Evolutionary conservation across 495 filamentous ascomycete species (phyloP).

Genomic region (Oidiodendron maius): DNA sequence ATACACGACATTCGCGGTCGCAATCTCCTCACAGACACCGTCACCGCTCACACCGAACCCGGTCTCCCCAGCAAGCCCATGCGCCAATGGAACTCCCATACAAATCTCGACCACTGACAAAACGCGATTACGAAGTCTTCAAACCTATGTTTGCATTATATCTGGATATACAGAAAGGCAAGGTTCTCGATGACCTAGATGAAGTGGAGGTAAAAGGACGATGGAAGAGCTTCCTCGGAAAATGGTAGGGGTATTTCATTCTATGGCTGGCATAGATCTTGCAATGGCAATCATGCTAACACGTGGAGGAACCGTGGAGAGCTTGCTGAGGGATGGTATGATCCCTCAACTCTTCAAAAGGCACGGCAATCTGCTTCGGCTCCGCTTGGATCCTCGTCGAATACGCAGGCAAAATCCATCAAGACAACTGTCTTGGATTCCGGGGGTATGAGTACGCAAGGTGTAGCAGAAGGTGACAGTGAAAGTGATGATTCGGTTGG

Average conservation of each 20-base stretch:
- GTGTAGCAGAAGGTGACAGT: constrained; percentile 12
- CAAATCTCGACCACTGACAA: constrained; percentile 56
- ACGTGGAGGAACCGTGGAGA: constrained; percentile 92
- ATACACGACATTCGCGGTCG: constrained; percentile 9
- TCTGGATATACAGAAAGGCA: constrained; percentile 80
- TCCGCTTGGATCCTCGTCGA: constrained; percentile 1
- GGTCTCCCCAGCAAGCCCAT: constrained; percentile 20
- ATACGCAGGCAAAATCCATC: background rate
- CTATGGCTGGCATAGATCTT: background rate
- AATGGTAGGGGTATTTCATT: constrained; percentile 58
- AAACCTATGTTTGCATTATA: constrained; percentile 77
- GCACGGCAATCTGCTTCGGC: constrained; percentile 30
- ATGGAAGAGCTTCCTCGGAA: constrained; percentile 88
- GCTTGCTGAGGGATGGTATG: constrained; percentile 92
- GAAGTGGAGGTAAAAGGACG: constrained; percentile 70
- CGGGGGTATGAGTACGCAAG: constrained; percentile 12
- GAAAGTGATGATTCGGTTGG: constrained; percentile 64
- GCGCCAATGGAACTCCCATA: constrained; percentile 51
- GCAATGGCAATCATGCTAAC: too few relatives aligned
- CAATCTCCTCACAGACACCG: constrained; percentile 16
- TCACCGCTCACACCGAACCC: constrained; percentile 10
- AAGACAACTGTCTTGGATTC: background rate
- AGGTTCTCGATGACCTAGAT: constrained; percentile 55
- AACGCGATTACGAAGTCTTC: constrained; percentile 56
- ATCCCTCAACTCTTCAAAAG: constrained; percentile 55